Evolutionary conservation across 352 stramenopile species (phyloP).

Genomic region (Phytophthora fragariae): DNA sequence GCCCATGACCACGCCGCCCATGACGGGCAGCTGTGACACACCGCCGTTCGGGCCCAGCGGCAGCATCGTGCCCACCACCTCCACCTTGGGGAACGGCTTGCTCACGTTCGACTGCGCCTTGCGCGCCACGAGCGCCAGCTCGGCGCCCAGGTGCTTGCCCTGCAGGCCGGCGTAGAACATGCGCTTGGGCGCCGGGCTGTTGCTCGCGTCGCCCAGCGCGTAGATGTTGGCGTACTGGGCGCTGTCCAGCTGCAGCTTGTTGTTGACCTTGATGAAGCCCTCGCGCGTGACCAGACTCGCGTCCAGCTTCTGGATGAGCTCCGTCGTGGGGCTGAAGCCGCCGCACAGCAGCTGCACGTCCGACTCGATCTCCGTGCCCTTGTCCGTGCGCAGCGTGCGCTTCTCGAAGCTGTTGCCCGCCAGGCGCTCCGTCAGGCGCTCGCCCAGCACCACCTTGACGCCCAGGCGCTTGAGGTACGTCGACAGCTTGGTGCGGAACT

Average conservation of each 20-base stretch:
- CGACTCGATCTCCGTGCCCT: slow-evolving; percentile 54
- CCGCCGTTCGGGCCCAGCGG: slow-evolving; percentile 63
- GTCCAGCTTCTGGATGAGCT: slow-evolving; percentile 49
- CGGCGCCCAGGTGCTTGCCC: slow-evolving; percentile 47
- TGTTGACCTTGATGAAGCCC: slow-evolving; percentile 60
- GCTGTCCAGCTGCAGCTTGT: slow-evolving; percentile 53
- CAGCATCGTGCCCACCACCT: slow-evolving; percentile 45
- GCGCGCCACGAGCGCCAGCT: slow-evolving; percentile 46
- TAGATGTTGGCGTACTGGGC: slow-evolving; percentile 57
- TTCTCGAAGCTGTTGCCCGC: slow-evolving; percentile 51
- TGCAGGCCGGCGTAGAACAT: slow-evolving; percentile 52
- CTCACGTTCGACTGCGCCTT: slow-evolving; percentile 47
- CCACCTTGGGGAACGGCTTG: slow-evolving; percentile 53
- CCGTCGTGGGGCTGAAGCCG: slow-evolving; percentile 48
- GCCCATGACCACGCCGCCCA: slow-evolving; percentile 43
- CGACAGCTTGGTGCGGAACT: slow-evolving; percentile 55
- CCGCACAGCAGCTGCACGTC: slow-evolving; percentile 58
- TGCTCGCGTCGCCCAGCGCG: slow-evolving; percentile 57
- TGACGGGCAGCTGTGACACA: slow-evolving; percentile 59
- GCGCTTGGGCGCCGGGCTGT: slow-evolving; percentile 56
- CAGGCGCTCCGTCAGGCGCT: slow-evolving; percentile 48
- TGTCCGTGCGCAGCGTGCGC: slow-evolving; percentile 56
- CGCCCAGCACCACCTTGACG: slow-evolving; percentile 58
- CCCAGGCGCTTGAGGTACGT: slow-evolving; percentile 45
- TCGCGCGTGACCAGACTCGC: slow-evolving; percentile 40